A percentile compares a stretch with the other conserved stretches of the same genome.
phyloP scores from a whole-genome alignment of 805 yeast species.

The Candida cerambycidarum region DNA sequence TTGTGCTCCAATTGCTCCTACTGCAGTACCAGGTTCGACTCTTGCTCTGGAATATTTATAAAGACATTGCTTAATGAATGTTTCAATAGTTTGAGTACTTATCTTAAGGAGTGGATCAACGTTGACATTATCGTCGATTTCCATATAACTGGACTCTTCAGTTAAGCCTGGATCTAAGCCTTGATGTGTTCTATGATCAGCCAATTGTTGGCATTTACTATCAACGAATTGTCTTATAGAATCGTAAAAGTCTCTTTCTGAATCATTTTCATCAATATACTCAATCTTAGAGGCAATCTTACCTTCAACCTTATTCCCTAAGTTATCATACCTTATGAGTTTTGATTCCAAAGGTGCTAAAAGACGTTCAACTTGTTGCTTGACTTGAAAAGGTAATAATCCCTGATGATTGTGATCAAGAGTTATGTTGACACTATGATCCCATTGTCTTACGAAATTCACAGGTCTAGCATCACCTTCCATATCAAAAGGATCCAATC shows the following conservation, averaged over 20 bases:
- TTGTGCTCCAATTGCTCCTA: slow-evolving; percentile 99
- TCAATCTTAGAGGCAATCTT: slow-evolving; percentile 51
- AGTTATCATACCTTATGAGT: slow-evolving; percentile 68
- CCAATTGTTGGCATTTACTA: slow-evolving; percentile 57
- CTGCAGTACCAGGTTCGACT: slow-evolving; percentile 99
- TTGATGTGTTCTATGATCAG: slow-evolving; percentile 53
- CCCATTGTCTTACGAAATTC: slow-evolving; percentile 92
- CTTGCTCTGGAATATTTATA: slow-evolving; percentile 82
- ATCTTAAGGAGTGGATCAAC: slow-evolving; percentile 69
- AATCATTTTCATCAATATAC: slow-evolving; percentile 79
- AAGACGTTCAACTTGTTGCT: slow-evolving; percentile 51
- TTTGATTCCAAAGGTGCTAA: slow-evolving; percentile 60
- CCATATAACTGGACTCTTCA: slow-evolving; percentile 19
- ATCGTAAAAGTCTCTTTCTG: slow-evolving; percentile 79
- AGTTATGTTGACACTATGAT: slow-evolving; percentile 78
- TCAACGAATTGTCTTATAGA: slow-evolving; percentile 67
- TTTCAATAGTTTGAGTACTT: slow-evolving; percentile 55
- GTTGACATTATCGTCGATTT: slow-evolving; percentile 30
- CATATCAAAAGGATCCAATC: slow-evolving; percentile 97
- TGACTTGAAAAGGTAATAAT: slow-evolving; percentile 69
- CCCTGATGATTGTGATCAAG: slow-evolving; percentile 53
- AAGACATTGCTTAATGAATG: slow-evolving; percentile 74
- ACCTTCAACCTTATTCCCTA: slow-evolving; percentile 52
- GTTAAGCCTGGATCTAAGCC: slow-evolving; percentile 46
- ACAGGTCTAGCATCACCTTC: slow-evolving; percentile 98